Percentiles rank a stretch among this genome's conserved stretches.
Evolutionary conservation across 192 early-diverging fungal species (phyloP).

Genomic region (Phycomyces nitens): DNA sequence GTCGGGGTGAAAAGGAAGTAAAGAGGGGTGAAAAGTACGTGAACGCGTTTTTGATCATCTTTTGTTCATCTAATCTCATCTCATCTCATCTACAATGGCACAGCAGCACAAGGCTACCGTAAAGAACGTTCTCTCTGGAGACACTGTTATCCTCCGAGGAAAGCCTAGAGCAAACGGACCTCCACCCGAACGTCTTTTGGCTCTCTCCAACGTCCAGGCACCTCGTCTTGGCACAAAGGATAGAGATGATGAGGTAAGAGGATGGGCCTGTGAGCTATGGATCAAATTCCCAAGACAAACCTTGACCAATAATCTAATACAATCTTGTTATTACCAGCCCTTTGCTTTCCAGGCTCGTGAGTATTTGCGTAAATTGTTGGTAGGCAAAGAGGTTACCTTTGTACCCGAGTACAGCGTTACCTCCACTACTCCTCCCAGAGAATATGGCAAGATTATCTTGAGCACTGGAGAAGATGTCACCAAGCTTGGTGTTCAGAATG

Average conservation of each 20-base stretch:
- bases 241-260: constrained; percentile 76
- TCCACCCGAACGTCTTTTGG: constrained; percentile 81
- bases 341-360: constrained; percentile 88
- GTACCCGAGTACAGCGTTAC: constrained; percentile 71
- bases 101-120: constrained; percentile 63
- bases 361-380: constrained; percentile 77
- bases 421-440: constrained; percentile 60
- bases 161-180: constrained; percentile 73
- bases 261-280: too few species aligned
- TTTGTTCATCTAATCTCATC: neutral
- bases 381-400: constrained; percentile 89
- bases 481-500: constrained; percentile 69
- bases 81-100: constrained; percentile 1
- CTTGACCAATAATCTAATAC: too few species aligned
- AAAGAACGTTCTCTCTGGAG: constrained; percentile 89
- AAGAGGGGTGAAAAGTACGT: neutral
- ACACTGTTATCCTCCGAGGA: constrained; percentile 86
- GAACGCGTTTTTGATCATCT: neutral
- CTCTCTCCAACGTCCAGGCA: constrained; percentile 75
- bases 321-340: constrained; percentile 39
- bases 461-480: constrained; percentile 63
- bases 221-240: constrained; percentile 84
- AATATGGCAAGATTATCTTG: constrained; percentile 57
- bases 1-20: too few species aligned
- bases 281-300: too few species aligned